These are phyloP conservation scores for Sclerotinia glacialis DNA, from an alignment of 2,329 filamentous ascomycete genomes.

Conservation along the genomic window DNA sequence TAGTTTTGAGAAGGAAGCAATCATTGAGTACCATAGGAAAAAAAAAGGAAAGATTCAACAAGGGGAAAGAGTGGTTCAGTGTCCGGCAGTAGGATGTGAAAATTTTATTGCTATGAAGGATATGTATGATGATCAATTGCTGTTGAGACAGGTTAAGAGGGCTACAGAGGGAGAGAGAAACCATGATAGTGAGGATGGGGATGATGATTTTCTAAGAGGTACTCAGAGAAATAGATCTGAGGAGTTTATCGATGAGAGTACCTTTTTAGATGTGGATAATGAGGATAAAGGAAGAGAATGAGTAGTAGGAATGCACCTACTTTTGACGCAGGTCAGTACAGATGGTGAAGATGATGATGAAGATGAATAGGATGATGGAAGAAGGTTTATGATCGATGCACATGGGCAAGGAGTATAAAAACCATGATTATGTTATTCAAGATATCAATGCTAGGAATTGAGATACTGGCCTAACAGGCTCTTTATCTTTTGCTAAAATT, in stretches of 20 bases:
- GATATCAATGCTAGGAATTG: background rate
- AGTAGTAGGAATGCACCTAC: background rate
- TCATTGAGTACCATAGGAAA: constrained; percentile 48
- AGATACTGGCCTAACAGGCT: background rate
- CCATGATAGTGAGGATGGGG: constrained; percentile 45
- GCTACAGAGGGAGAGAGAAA: constrained; percentile 46
- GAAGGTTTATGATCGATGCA: background rate
- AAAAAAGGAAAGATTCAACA: constrained; percentile 19
- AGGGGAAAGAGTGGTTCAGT: constrained; percentile 45
- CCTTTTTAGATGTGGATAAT: constrained; percentile 12
- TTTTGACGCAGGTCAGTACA: constrained; percentile 1
- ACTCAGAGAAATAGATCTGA: constrained; percentile 7
- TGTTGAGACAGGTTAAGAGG: constrained; percentile 58
- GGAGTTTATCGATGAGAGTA: constrained; percentile 3
- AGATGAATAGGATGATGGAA: background rate
- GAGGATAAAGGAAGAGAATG: background rate
- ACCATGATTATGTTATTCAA: background rate
- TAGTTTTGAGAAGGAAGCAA: constrained; percentile 65
- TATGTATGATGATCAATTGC: constrained; percentile 54
- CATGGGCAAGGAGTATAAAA: background rate
- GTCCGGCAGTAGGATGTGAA: constrained; percentile 64
- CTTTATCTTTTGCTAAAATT: background rate
- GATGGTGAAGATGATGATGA: constrained; percentile 6
- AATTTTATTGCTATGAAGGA: constrained; percentile 52
- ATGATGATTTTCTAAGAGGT: constrained; percentile 26